These are phyloP conservation scores for Malus orientalis DNA, from an alignment of 306 rosid genomes.

Conservation along the genomic window DNA sequence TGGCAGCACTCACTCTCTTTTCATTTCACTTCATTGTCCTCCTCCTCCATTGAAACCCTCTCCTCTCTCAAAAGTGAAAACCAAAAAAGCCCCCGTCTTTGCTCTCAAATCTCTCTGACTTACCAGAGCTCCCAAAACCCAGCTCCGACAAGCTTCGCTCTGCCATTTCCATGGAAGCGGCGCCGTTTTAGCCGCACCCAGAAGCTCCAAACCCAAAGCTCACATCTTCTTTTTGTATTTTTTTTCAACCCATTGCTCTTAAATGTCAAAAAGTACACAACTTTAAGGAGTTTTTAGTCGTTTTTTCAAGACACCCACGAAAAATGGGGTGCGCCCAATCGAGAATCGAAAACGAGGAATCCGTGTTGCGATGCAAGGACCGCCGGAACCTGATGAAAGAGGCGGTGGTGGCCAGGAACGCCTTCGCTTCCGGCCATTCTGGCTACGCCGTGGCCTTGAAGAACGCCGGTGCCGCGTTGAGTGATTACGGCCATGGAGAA, in stretches of 20 bases:
- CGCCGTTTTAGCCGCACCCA: slow-evolving; percentile 1
- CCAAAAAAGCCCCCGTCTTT: not conserved
- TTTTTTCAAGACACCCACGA: not conserved
- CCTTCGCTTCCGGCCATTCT: slow-evolving; percentile 78
- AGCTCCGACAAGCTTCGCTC: not conserved
- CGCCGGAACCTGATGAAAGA: slow-evolving; percentile 58
- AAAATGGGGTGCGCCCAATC: slow-evolving; percentile 88
- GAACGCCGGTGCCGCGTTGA: slow-evolving; percentile 80
- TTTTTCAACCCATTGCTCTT: not conserved
- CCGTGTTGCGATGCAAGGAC: slow-evolving; percentile 71
- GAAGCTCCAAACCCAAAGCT: not conserved
- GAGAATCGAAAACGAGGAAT: slow-evolving; percentile 77
- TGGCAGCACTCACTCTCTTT: slow-evolving; percentile 4
- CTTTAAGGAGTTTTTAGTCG: not conserved
- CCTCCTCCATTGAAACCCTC: not conserved
- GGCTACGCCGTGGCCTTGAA: slow-evolving; percentile 62
- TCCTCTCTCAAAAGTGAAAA: not conserved
- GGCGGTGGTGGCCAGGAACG: slow-evolving; percentile 69
- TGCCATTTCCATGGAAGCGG: not conserved
- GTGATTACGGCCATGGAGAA: slow-evolving; percentile 76
- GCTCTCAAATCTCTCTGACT: not conserved
- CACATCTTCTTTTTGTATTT: not conserved
- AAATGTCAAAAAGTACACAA: not conserved
- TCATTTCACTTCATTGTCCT: not conserved
- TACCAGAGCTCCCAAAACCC: not conserved